These are phyloP conservation scores for Termitomyces sp. DNA, from an alignment of 768 basidiomycete species.

Conservation along the genomic window DNA sequence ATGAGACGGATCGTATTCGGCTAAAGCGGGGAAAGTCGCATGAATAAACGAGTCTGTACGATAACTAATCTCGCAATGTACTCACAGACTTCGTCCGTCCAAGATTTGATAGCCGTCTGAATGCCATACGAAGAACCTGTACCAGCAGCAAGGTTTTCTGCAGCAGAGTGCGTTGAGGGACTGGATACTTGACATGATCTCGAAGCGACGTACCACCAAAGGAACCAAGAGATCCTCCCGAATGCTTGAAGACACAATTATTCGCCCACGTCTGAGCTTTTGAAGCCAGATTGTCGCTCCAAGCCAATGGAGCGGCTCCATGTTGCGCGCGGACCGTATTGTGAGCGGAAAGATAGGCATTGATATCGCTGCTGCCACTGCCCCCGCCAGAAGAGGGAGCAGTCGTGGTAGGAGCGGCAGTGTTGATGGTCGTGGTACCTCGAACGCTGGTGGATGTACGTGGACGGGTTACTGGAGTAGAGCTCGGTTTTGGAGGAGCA, in stretches of 20 bases:
- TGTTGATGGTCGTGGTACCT: conserved; percentile 12
- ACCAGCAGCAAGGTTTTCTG: conserved; percentile 76
- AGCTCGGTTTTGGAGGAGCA: conserved; percentile 6
- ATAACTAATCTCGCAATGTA: conserved; percentile 10
- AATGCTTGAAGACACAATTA: conserved; percentile 64
- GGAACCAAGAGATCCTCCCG: conserved; percentile 55
- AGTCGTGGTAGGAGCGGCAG: conserved; percentile 10
- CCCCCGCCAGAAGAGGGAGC: conserved; percentile 11
- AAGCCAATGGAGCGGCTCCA: conserved; percentile 58
- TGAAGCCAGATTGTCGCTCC: conserved; percentile 54
- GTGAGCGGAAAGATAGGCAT: conserved; percentile 52
- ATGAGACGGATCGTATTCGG: conserved; percentile 48
- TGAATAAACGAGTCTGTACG: background rate
- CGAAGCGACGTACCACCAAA: conserved; percentile 45
- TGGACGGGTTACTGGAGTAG: conserved; percentile 12
- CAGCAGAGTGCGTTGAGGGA: background rate
- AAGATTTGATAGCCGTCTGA: conserved; percentile 42
- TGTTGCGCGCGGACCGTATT: conserved; percentile 59
- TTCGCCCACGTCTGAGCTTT: conserved; percentile 69
- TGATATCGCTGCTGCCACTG: conserved; percentile 35
- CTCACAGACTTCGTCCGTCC: conserved; percentile 66
- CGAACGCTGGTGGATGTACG: conserved; percentile 10
- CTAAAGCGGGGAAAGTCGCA: no score
- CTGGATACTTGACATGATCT: background rate
- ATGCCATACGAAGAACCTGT: conserved; percentile 51